phyloP scores from a whole-genome alignment of 1,284 basidiomycete species.

The Ustilago trichophora region DNA sequence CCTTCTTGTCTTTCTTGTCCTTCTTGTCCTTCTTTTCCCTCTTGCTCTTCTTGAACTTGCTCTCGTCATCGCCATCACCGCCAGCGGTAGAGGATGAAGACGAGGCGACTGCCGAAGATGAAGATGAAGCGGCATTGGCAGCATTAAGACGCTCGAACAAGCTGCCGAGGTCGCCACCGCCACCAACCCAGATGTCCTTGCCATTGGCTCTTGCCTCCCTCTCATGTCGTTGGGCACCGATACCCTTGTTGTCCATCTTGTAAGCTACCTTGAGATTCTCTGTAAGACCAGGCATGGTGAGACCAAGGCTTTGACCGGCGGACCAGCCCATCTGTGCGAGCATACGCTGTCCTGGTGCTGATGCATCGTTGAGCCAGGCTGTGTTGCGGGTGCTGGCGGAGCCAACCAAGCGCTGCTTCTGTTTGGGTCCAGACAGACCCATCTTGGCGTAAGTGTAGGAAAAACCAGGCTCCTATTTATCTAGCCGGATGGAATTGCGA shows the following conservation, averaged over 20 bases:
- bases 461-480: no score
- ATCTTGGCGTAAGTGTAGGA: slow-evolving; percentile 27
- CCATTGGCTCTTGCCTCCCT: slow-evolving; percentile 56
- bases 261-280: slow-evolving; percentile 58
- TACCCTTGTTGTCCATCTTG: slow-evolving; percentile 66
- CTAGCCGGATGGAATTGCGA: no score
- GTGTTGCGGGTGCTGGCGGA: slow-evolving; percentile 57
- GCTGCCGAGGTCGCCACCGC: slow-evolving; percentile 61
- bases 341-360: slow-evolving; percentile 64
- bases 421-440: slow-evolving; percentile 61
- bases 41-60: slow-evolving; percentile 27
- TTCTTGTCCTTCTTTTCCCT: slow-evolving; percentile 36
- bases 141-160: slow-evolving; percentile 64
- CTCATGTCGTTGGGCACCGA: slow-evolving; percentile 61
- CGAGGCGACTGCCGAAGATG: slow-evolving; percentile 21
- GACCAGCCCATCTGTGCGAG: slow-evolving; percentile 65
- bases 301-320: slow-evolving; percentile 59
- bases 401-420: slow-evolving; percentile 63
- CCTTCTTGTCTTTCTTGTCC: slow-evolving; percentile 23
- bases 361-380: slow-evolving; percentile 60
- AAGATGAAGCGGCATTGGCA: slow-evolving; percentile 44
- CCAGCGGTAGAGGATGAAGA: slow-evolving; percentile 8
- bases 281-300: slow-evolving; percentile 51
- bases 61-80: slow-evolving; percentile 6
- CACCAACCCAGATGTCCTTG: slow-evolving; percentile 61